Evolutionary conservation across 2,329 filamentous ascomycete species (phyloP), one percentile per base, ranked within the genome.

Genomic region (Tolypocladium album): DNA sequence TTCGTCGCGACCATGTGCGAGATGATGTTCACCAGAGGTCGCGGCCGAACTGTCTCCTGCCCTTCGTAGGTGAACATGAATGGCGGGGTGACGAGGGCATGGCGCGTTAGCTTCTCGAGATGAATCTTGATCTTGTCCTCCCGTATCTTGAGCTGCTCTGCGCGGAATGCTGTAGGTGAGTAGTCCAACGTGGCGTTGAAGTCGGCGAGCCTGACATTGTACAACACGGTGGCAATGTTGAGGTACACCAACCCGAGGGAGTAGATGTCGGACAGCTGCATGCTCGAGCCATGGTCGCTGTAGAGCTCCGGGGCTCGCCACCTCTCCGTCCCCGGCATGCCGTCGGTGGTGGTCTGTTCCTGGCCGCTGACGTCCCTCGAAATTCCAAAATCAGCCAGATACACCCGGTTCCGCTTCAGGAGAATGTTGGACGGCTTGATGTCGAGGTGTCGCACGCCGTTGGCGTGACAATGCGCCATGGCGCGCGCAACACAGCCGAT

Each of bases 391-490:
- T 80, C 78, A 27, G 77, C 75, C 17, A 80, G 69, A 60, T 79
- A 79, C 11, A 80, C 78, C 11, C 75, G 71, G 7, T 74, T 74
- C 1, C 76, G 71, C 59, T 73, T 76, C 9, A 80, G 68, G 2
- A 80, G 70, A 57, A 80, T 79, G 58, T 80, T 80, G 42, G 72
- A 74, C 1, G 78, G 78, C 61, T 80, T 80, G 42, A 81, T 73
- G 58, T 80, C 76, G 5, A 78, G 72, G 63, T 80, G 78, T 27
- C 78, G 71, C 15, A 80, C 74, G 22, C 74, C 68, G 56, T 75
- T 71, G 20, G 68, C 64, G 64, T 79, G 77, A 59, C 75, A 77
- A 60, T 77, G 73, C 1, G 74, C 70, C 60, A 78, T 68, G 5
- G 75, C 76, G 17, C 72, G 71, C n/a, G 76, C 73, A 52, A 78